Evolutionary conservation across 768 basidiomycete species (phyloP), one percentile per base, ranked within the genome.

Genomic region (Hortiboletus flavorubellus): DNA sequence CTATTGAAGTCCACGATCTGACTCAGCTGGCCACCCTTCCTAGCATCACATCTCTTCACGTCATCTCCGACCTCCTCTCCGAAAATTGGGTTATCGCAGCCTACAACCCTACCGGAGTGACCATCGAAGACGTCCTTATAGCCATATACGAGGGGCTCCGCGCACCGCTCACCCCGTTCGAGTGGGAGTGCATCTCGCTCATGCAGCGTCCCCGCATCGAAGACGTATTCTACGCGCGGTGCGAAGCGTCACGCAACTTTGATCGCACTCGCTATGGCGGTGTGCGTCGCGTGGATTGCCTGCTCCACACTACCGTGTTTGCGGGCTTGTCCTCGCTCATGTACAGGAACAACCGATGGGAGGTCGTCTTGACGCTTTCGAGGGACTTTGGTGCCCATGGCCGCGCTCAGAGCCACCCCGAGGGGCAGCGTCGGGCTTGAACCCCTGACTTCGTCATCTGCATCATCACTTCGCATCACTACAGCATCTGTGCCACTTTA

Each of bases 281-380:
- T 6, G 68, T 83, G 2, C 64, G 76, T 59, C 73, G 81, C 31
- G 68, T 76, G 29, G 84, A 85, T 53, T 80, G 73, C 60, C 56
- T 85, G 29, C 71, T 80, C 37, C 68, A 70, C 47, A 79, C 80
- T 47, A 78, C 76, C 14, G 51, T 72, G 46, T 85, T 84, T 53
- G 80, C 75, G 8, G 83, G 83, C n/a, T 65, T 85, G 49, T 74
- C 79, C 9, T 61, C 73, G 16, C 74, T 73, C 33, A 59, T 69
- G 30, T 70, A 72, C 29, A 63, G 63, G 40, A 73, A 75, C 5
- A 65, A 66, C 44, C 72, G 73, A 7, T 79, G 76, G 65, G 75
- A 65, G 4, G 65, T 62, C 30, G 69, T 84, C 42, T 55, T 85
- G 64, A 78, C 80, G 45, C 66, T 85, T 16, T 73, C 70, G 41